These are phyloP conservation scores for Aspergillus ostianus DNA, from an alignment of 495 filamentous ascomycete species.

Conservation along the genomic window DNA sequence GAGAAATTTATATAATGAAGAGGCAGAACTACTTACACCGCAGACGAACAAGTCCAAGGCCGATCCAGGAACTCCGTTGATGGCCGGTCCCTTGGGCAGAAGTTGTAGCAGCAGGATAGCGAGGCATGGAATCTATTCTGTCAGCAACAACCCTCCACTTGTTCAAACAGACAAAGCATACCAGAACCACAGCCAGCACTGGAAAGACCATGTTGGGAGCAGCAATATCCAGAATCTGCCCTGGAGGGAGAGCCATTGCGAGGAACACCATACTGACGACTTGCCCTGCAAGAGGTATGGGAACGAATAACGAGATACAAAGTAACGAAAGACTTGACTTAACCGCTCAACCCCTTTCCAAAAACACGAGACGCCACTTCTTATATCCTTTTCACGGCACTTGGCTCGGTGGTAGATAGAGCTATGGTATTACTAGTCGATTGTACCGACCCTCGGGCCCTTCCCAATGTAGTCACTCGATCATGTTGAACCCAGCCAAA, in stretches of 20 bases:
- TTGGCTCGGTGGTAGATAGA: background rate
- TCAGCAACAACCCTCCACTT: background rate
- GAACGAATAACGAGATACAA: background rate
- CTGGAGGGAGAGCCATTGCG: slow-evolving; percentile 17
- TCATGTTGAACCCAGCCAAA: background rate
- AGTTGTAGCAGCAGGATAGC: slow-evolving; percentile 17
- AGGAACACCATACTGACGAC: slow-evolving; percentile 16
- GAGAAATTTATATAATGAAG: background rate
- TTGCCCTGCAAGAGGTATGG: background rate
- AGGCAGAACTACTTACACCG: slow-evolving; percentile 16
- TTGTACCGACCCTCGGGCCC: background rate
- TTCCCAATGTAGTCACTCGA: background rate
- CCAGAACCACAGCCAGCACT: slow-evolving; percentile 15
- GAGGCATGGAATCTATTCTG: slow-evolving; percentile 17
- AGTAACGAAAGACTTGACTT: too few species aligned
- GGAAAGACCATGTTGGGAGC: slow-evolving; percentile 12
- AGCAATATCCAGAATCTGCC: slow-evolving; percentile 10
- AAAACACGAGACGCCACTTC: background rate
- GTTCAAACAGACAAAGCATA: slow-evolving; percentile 4
- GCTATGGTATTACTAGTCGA: background rate
- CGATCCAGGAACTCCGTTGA: slow-evolving; percentile 19
- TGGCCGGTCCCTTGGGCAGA: slow-evolving; percentile 17
- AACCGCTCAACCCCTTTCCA: background rate
- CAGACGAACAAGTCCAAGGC: slow-evolving; percentile 14
- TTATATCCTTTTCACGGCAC: background rate